A percentile compares a stretch with the other conserved stretches of the same genome.
phyloP scores from a whole-genome alignment of 345 rosid genomes.

The Populus tremula region DNA sequence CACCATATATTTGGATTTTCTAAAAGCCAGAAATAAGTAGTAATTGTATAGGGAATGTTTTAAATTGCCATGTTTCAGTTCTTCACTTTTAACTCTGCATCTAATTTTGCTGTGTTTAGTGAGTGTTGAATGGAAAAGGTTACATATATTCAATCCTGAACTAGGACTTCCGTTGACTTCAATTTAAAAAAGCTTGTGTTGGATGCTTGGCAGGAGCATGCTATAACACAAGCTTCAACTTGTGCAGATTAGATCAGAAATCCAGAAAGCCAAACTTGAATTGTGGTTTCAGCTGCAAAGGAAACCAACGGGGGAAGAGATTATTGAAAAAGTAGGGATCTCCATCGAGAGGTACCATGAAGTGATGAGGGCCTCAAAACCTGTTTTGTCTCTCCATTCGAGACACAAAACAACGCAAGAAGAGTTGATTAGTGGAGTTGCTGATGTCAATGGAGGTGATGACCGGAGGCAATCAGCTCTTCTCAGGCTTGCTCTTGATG shows the following conservation, averaged over 20 bases:
- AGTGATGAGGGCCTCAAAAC: constrained; percentile 70
- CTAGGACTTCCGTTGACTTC: not conserved
- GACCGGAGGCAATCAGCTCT: constrained; percentile 67
- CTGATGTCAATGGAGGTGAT: constrained; percentile 70
- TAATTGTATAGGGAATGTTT: not conserved
- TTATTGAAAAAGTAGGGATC: constrained; percentile 56
- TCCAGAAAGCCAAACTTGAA: constrained; percentile 67
- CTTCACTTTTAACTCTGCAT: not conserved
- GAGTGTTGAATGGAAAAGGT: not conserved
- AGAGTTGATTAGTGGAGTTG: constrained; percentile 71
- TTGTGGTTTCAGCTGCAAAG: constrained; percentile 61
- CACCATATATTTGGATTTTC: not conserved
- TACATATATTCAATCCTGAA: not conserved
- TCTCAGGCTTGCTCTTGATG: constrained; percentile 96
- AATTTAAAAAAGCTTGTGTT: not conserved
- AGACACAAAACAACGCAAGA: constrained; percentile 75
- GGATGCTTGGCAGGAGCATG: not conserved
- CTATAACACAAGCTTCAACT: constrained; percentile 3
- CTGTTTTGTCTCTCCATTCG: constrained; percentile 70
- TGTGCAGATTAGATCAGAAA: constrained; percentile 71
- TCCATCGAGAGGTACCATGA: constrained; percentile 80
- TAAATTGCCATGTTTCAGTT: not conserved
- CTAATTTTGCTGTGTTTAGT: not conserved
- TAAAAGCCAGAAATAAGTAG: not conserved
- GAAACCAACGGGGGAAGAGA: constrained; percentile 68